Evolutionary conservation across 345 rosid species (phyloP), one percentile per base, ranked within the genome.

Genomic region (Gynandropsis gynandra): DNA sequence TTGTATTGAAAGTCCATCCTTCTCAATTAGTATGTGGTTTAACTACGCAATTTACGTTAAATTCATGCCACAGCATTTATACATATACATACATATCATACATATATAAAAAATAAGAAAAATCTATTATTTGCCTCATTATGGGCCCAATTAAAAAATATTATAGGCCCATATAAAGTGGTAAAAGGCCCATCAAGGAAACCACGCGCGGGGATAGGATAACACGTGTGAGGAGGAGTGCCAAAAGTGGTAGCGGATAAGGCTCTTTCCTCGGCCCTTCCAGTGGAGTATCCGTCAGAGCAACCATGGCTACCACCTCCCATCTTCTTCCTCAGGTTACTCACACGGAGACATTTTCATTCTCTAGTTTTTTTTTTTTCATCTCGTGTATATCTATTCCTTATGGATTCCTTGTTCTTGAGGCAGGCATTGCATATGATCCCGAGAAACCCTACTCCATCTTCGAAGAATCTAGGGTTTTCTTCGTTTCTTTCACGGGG

Each of bases 271-370:
- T 24, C 29, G 4, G 29, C 29, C 15, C n/a, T n/a, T n/a, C 47
- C 58, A 54, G 64, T 42, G 46, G 54, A 45, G 33, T 42, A 47
- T 24, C 29, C 29, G 29, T 24, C 2, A 24, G 29, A 5, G 43
- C 55, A 58, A 53, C 55, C 47, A 74, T 76, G 89, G 79, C 68
- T 61, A 63, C 67, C 31, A 21, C 20, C 43, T 72, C 77, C 48
- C 81, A 77, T 46, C 67, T 83, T 63, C 78, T 83, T 35, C 78
- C 84, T 57, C 92, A 81, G 81, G 87, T 79, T 63, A 8, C 12
- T 4, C 47, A 4, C 10, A 3, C 20, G 16, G 24, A 4, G 29
- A 29, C 37, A 16, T 15, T 6, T 24, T n/a, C 14, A 5, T 10
- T 7, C 34, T 37, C 33, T 17, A 10, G 13, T n/a, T 36, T 49